These are phyloP conservation scores for Cyberlindnera bimundalis DNA, from an alignment of 805 yeast genomes.

Conservation along the genomic window DNA sequence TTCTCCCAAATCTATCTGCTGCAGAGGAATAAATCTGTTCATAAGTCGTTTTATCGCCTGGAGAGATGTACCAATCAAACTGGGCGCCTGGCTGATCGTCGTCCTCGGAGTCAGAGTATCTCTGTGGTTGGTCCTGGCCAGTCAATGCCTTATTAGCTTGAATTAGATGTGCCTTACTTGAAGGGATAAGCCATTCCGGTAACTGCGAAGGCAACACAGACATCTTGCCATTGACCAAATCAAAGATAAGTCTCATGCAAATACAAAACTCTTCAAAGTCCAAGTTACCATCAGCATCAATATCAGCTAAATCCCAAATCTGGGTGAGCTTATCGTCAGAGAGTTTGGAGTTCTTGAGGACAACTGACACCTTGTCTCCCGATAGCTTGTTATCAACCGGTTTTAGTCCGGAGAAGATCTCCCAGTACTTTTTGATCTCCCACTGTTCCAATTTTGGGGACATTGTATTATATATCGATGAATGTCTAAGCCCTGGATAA, in stretches of 20 bases:
- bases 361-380: constrained; percentile 82
- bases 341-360: constrained; percentile 84
- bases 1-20: constrained; percentile 75
- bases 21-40: constrained; percentile 73
- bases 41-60: constrained; percentile 75
- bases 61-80: constrained; percentile 96
- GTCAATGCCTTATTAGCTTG: constrained; percentile 69
- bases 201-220: constrained; percentile 62
- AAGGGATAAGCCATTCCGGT: constrained; percentile 93
- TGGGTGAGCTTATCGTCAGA: constrained; percentile 71
- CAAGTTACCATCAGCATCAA: constrained; percentile 84
- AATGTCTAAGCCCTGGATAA: too few relatives aligned
- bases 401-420: constrained; percentile 84
- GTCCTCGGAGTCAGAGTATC: constrained; percentile 60
- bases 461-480: too few relatives aligned
- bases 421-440: constrained; percentile 98
- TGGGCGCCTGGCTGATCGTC: constrained; percentile 28
- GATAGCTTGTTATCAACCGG: constrained; percentile 77
- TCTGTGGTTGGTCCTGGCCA: constrained; percentile 23
- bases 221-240: constrained; percentile 72
- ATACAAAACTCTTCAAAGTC: constrained; percentile 98
- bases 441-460: constrained; percentile 80
- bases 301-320: constrained; percentile 91
- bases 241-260: constrained; percentile 94
- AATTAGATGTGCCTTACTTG: constrained; percentile 78